A percentile compares a stretch with the other conserved stretches of the same genome.
phyloP scores from a whole-genome alignment of 192 early-diverging fungal genomes.

The Thamnidium elegans region DNA sequence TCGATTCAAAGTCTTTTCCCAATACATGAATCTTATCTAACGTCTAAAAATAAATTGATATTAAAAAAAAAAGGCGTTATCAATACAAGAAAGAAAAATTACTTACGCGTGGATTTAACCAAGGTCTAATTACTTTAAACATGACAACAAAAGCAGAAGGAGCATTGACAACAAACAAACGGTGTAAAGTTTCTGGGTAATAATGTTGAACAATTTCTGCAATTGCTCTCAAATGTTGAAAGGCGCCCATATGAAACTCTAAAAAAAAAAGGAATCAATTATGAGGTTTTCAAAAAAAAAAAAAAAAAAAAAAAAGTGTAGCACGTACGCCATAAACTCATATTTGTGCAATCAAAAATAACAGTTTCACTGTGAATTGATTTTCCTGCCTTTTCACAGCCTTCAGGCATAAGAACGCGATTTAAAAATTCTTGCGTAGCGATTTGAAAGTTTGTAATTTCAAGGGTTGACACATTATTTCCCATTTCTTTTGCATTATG shows the following conservation, averaged over 20 bases:
- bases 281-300: too few species aligned
- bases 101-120: conserved; percentile 65
- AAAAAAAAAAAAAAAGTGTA: background rate
- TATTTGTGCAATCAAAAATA: conserved; percentile 85
- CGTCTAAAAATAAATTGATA: conserved; percentile 20
- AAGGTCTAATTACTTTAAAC: conserved; percentile 68
- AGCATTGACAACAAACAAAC: conserved; percentile 89
- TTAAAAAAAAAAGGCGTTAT: background rate
- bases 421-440: conserved; percentile 63
- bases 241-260: conserved; percentile 57
- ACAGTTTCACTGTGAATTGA: conserved; percentile 76
- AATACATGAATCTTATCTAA: conserved; percentile 63
- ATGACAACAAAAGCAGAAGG: conserved; percentile 80
- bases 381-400: conserved; percentile 59
- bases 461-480: conserved; percentile 50
- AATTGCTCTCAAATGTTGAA: conserved; percentile 65
- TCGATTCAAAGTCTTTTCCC: conserved; percentile 53
- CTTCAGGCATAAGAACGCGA: conserved; percentile 74
- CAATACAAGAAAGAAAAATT: background rate
- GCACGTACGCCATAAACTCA: conserved; percentile 68
- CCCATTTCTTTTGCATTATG: conserved; percentile 63
- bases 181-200: conserved; percentile 89
- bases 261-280: background rate
- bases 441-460: conserved; percentile 62
- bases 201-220: conserved; percentile 84